phyloP scores from a whole-genome alignment of 2,329 filamentous ascomycete genomes.

The Talaromyces sp. region DNA sequence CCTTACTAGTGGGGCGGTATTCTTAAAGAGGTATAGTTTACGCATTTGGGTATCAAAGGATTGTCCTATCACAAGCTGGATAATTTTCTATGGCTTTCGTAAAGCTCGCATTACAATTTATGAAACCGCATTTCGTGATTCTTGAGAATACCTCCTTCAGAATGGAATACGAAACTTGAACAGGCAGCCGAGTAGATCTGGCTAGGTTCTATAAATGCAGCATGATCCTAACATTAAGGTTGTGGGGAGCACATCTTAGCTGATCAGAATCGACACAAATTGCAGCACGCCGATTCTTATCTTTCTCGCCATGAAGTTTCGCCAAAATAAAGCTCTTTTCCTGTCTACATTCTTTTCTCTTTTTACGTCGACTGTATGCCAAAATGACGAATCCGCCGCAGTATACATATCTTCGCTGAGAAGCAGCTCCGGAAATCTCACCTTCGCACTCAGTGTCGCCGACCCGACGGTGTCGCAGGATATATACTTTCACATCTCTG shows the following conservation, averaged over 20 bases:
- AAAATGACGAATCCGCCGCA: conserved; percentile 6
- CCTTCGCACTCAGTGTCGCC: conserved; percentile 10
- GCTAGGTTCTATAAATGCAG: background rate
- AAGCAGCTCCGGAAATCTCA: background rate
- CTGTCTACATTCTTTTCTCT: background rate
- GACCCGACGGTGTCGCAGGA: conserved; percentile 11
- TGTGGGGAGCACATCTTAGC: background rate
- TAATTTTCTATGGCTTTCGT: background rate
- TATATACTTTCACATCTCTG: conserved; percentile 9
- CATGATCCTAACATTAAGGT: background rate
- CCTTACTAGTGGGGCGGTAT: background rate
- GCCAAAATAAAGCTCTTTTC: background rate
- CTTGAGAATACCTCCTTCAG: background rate
- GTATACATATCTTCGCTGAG: conserved; percentile 8
- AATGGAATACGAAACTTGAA: background rate
- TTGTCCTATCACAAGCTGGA: background rate
- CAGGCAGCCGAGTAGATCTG: background rate
- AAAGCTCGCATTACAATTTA: background rate
- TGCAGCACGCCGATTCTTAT: background rate
- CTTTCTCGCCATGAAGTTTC: conserved; percentile 3
- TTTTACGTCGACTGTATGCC: background rate
- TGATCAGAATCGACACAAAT: background rate
- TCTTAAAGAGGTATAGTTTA: conserved; percentile 10
- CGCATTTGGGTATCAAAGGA: background rate
- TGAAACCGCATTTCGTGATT: background rate